Evolutionary conservation across 2,329 filamentous ascomycete species (phyloP), one percentile per base, ranked within the genome.

Genomic region (Dactylellina haptotyla): DNA sequence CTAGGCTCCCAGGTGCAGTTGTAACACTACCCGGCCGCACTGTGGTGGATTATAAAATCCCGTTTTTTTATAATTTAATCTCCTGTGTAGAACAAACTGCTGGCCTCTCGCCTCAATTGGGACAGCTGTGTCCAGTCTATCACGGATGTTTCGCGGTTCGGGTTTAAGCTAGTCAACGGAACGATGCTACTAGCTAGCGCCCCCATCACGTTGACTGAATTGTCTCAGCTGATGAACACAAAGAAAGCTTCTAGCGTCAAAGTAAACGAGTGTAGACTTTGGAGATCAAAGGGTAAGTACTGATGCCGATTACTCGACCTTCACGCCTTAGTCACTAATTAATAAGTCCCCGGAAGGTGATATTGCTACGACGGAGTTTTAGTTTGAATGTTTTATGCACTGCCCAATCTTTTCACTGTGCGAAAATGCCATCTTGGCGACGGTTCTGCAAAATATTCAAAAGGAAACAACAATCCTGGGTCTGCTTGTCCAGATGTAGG

Each of bases 121-220:
- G 9, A 30, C 32, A 51, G 32, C 43, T 34, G 18, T 26, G 14
- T 12, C 34, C 62, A 50, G 43, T 46, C 26, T 25, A 39, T 53
- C 51, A 66, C 53, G 62, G 62, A 66, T 51, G 63, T 59, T 59
- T 67, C 30, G 43, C 43, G 39, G 43, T 34, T 26, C 39, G 56
- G 26, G 25, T 16, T 37, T 45, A 14, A 67, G 45, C 39, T 65
- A 34, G n/a, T 5, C 25, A 37, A 64, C 46, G 46, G 59, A 54
- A 64, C 16, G 34, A 54, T 64, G 37, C 45, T 46, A 37, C 58
- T 53, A 20, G 14, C 23, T 41, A n/a, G 12, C 45, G 59, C 56
- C 28, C n/a, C 46, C 59, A 32, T 41, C 12, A 26, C 34, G 32
- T 45, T 46, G 59, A 64, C 46, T 8, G 37, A 43, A 37, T 12